Percentiles rank a stretch among this genome's conserved stretches.
These are phyloP conservation scores for Trichopus zeylanicus DNA, from an alignment of 116 monocot species.

Conservation along the genomic window DNA sequence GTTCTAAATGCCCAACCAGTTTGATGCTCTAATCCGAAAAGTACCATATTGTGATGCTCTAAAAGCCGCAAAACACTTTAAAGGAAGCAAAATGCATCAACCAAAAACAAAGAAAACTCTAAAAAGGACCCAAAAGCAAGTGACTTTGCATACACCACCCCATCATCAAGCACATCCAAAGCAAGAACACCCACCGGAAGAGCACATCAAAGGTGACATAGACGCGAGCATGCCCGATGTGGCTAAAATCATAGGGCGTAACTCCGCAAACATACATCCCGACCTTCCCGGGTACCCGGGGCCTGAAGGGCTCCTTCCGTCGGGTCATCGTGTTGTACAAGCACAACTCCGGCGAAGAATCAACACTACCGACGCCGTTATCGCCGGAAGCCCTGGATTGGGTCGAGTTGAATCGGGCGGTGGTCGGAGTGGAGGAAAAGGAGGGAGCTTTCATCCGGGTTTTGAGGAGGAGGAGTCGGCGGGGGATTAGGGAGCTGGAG, in stretches of 20 bases:
- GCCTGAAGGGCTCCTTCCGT: slow-evolving; percentile 61
- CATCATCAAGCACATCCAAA: neutral
- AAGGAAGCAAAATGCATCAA: too few species aligned
- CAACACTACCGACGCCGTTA: neutral
- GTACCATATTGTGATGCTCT: too few species aligned
- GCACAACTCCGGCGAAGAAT: slow-evolving; percentile 11
- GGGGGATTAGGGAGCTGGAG: neutral
- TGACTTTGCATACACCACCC: too few species aligned
- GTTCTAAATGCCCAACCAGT: too few species aligned
- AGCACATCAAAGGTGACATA: slow-evolving; percentile 92
- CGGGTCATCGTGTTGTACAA: slow-evolving; percentile 77
- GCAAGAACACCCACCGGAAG: slow-evolving; percentile 33
- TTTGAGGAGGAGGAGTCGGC: neutral
- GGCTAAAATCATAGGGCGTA: slow-evolving; percentile 88
- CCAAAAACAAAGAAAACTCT: too few species aligned
- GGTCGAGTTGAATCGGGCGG: neutral
- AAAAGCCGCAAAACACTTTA: too few species aligned
- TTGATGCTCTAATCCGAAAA: too few species aligned
- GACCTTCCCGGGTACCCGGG: slow-evolving; percentile 53
- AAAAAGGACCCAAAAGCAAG: too few species aligned
- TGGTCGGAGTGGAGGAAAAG: neutral
- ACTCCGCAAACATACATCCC: slow-evolving; percentile 99
- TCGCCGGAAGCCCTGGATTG: neutral
- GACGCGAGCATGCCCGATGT: slow-evolving; percentile 89
- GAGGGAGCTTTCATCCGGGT: neutral